Evolutionary conservation across 2,329 filamentous ascomycete species (phyloP).

Genomic region (Claviceps capensis): DNA sequence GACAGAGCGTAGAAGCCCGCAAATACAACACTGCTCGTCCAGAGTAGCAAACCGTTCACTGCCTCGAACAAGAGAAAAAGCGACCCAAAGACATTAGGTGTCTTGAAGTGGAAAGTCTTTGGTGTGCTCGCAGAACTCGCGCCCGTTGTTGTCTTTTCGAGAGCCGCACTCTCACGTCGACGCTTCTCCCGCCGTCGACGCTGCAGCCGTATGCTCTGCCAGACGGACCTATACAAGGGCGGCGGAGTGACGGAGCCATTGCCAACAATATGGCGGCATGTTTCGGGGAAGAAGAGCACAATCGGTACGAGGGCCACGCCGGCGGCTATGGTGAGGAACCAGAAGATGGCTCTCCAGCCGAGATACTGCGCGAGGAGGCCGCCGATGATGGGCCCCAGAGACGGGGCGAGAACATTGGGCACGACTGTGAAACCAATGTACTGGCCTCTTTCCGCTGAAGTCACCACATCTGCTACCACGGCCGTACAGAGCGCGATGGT

Average conservation of each 20-base stretch:
- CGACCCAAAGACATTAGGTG: conserved; percentile 27
- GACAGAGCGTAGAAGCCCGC: conserved; percentile 36
- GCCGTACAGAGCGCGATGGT: conserved; percentile 44
- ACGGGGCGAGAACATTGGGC: conserved; percentile 33
- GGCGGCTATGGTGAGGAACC: conserved; percentile 40
- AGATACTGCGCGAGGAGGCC: conserved; percentile 42
- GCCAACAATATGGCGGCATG: conserved; percentile 33
- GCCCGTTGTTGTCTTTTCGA: neutral
- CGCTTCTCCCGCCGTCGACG: conserved; percentile 1
- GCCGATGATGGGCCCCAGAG: conserved; percentile 42
- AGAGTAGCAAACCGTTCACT: conserved; percentile 30
- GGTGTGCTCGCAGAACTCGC: conserved; percentile 11
- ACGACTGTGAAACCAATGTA: conserved; percentile 41
- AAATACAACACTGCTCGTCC: conserved; percentile 30
- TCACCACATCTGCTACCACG: conserved; percentile 50
- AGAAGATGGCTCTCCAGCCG: conserved; percentile 48
- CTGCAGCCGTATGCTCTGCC: conserved; percentile 15
- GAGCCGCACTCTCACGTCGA: neutral
- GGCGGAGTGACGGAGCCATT: conserved; percentile 35
- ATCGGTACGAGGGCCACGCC: conserved; percentile 28
- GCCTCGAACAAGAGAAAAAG: conserved; percentile 27
- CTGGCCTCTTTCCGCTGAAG: conserved; percentile 45
- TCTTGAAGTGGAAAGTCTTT: conserved; percentile 21
- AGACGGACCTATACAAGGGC: conserved; percentile 20
- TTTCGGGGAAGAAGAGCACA: conserved; percentile 39